These are phyloP conservation scores for Lentinula detonsa DNA, from an alignment of 768 basidiomycete genomes.

Conservation along the genomic window DNA sequence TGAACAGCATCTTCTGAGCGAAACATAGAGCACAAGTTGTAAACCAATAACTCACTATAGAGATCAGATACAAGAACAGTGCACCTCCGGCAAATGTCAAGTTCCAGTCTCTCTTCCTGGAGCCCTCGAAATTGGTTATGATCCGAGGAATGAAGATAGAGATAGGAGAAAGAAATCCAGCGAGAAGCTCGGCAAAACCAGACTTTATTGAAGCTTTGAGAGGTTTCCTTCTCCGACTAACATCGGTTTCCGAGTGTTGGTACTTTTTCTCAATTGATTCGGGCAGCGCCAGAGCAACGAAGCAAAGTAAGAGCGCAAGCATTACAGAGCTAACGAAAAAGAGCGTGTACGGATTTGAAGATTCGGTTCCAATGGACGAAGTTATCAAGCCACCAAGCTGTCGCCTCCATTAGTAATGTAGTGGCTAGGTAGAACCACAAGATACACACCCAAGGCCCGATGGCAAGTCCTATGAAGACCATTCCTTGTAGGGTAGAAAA, in stretches of 20 bases:
- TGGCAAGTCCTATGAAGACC: constrained; percentile 68
- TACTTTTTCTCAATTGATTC: constrained; percentile 39
- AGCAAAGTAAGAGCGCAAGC: constrained; percentile 28
- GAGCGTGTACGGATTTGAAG: constrained; percentile 36
- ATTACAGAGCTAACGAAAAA: constrained; percentile 40
- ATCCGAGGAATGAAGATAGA: constrained; percentile 60
- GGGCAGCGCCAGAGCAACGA: constrained; percentile 42
- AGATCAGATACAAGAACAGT: constrained; percentile 58
- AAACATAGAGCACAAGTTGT: not conserved
- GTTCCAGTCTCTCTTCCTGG: constrained; percentile 59
- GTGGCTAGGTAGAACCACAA: constrained; percentile 5
- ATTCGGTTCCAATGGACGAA: not conserved
- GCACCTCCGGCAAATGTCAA: constrained; percentile 62
- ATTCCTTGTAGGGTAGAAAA: constrained; percentile 70
- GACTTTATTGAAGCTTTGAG: constrained; percentile 20
- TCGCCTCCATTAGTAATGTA: not conserved
- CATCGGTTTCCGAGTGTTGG: not conserved
- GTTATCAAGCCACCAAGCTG: constrained; percentile 4
- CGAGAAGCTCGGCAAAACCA: constrained; percentile 23
- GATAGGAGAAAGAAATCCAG: constrained; percentile 56
- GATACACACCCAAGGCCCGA: constrained; percentile 69
- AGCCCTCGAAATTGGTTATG: constrained; percentile 27
- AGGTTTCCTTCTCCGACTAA: constrained; percentile 18
- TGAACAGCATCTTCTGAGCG: not conserved
- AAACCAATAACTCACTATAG: constrained; percentile 42